phyloP scores from a whole-genome alignment of 1,284 basidiomycete species.

The Naganishia cerealis region DNA sequence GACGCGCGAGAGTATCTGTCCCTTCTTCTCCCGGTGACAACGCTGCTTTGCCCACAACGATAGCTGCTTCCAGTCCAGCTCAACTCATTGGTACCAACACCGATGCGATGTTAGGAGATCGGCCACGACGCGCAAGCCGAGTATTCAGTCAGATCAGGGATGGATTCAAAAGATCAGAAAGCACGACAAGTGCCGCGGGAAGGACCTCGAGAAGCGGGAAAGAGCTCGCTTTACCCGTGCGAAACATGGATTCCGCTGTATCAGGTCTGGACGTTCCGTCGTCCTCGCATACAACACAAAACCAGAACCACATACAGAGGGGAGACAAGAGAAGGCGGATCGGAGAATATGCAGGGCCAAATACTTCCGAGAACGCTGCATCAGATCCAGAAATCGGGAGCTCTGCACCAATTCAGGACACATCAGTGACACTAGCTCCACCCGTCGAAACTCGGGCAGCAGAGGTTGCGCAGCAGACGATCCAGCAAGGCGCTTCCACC shows the following conservation, averaged over 20 bases:
- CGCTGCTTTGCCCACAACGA: neutral
- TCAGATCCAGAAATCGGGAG: neutral
- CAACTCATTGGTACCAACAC: neutral
- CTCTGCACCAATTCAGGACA: neutral
- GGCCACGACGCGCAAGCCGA: conserved; percentile 4
- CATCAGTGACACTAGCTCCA: neutral
- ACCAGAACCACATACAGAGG: neutral
- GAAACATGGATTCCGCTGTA: neutral
- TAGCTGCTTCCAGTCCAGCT: neutral
- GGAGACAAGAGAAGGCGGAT: conserved; percentile 19
- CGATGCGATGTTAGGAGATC: neutral
- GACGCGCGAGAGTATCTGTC: neutral
- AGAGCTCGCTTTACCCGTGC: neutral
- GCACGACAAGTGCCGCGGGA: conserved; percentile 1
- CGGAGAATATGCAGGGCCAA: conserved; percentile 9
- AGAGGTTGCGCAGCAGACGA: neutral
- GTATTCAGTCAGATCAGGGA: conserved; percentile 10
- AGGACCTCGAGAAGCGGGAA: neutral
- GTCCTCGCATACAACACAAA: neutral
- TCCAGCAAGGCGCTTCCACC: neutral
- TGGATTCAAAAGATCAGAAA: conserved; percentile 5
- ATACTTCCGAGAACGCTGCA: neutral
- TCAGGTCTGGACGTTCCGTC: neutral
- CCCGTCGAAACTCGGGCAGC: neutral
- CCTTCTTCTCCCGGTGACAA: neutral